Evolutionary conservation across 345 rosid species (phyloP).

Genomic region (Hypericum perforatum): DNA sequence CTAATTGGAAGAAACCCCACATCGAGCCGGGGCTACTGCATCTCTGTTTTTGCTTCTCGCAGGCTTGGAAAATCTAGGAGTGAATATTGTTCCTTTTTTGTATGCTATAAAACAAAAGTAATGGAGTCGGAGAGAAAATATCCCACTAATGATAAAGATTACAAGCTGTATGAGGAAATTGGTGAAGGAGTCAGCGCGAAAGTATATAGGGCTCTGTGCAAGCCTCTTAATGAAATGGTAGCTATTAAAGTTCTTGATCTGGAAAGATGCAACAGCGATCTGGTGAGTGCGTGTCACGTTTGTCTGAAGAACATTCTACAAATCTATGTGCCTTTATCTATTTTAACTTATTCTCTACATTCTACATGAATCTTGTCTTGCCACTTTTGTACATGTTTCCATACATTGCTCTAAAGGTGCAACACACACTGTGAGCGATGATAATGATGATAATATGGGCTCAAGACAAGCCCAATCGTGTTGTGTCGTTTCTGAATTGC

Average conservation of each 20-base stretch:
- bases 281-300: slow-evolving; percentile 36
- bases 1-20: slow-evolving; percentile 57
- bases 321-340: not conserved
- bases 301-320: not conserved
- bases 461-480: not conserved
- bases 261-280: slow-evolving; percentile 91
- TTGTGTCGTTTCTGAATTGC: not conserved
- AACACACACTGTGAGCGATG: too few species aligned
- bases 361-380: not conserved
- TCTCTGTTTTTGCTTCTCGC: slow-evolving; percentile 18
- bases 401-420: too few species aligned
- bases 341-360: not conserved
- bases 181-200: slow-evolving; percentile 97
- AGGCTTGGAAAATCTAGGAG: slow-evolving; percentile 19
- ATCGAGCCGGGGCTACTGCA: slow-evolving; percentile 23
- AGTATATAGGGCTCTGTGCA: slow-evolving; percentile 82
- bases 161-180: slow-evolving; percentile 78
- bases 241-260: slow-evolving; percentile 96
- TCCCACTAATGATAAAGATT: slow-evolving; percentile 68
- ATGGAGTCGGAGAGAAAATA: slow-evolving; percentile 74
- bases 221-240: slow-evolving; percentile 75
- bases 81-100: slow-evolving; percentile 29
- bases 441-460: not conserved
- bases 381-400: not conserved
- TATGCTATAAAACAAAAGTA: slow-evolving; percentile 23